Evolutionary conservation across 1,284 basidiomycete genomes (phyloP), one percentile per base, ranked within the genome.

Genomic region (Ustilago esculenta): DNA sequence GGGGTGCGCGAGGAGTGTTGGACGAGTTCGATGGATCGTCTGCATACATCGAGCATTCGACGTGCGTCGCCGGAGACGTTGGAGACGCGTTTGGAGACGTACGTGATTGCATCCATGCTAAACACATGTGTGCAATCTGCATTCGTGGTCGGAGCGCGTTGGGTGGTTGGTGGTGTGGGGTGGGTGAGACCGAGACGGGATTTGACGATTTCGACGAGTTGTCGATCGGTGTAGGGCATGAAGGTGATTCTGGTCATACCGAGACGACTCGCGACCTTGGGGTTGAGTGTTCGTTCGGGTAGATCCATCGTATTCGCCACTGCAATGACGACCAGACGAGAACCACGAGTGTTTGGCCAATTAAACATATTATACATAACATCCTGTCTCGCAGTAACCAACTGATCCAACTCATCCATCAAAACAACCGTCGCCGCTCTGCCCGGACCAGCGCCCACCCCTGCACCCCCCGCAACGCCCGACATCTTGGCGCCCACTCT

Each of bases 331-430:
- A 98, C 89, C 14, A 99, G 86, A 77, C 91, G 90, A 51, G 91
- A 92, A 14, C 89, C 89, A 0, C 88, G 86, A 56, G 95, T 85
- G 10, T 92, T 94, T 1, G 95, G 96, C 95, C 96, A 98, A 82
- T 98, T 98, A 87, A 98, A 98, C 83, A 98, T 95, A 82, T 98
- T 98, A 84, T 98, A 98, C 35, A 98, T 91, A 2, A 98, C 95
- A 72, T 98, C 94, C 83, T 98, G 95, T 79, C 96, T 95, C 20
- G 90, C 86, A 0, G 95, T 98, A 67, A 98, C 88, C 29, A 98
- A 86, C 82, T 98, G 95, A 83, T 98, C 95, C 2, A 98, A 86
- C 83, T 98, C 95, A 81, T 98, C 95, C 92, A 98, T 97, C 21
- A 98, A 85, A 4, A 98, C 92, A 5, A 98, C 90, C 57, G 93